Percentiles rank a stretch among this genome's conserved stretches.
Evolutionary conservation across 1,284 basidiomycete genomes (phyloP).

Genomic region (Naganishia albida): DNA sequence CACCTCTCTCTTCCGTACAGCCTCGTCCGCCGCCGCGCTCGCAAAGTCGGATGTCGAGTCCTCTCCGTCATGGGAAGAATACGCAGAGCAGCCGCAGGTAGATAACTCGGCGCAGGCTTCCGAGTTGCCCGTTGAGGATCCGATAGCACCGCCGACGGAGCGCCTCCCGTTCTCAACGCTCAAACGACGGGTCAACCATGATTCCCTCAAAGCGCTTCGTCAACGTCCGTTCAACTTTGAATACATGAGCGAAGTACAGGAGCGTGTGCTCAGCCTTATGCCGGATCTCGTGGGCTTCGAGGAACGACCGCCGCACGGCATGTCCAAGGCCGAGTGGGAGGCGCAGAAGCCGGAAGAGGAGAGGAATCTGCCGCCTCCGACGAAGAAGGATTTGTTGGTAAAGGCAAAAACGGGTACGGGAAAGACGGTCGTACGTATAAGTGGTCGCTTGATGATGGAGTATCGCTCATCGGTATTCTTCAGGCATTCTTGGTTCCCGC

Average conservation of each 20-base stretch:
- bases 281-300: constrained; percentile 56
- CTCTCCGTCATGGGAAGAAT: constrained; percentile 21
- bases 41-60: neutral
- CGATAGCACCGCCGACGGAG: neutral
- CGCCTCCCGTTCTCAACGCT: constrained; percentile 41
- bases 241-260: constrained; percentile 82
- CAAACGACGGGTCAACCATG: constrained; percentile 54
- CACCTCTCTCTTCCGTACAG: constrained; percentile 3
- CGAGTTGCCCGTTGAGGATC: constrained; percentile 12
- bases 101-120: neutral
- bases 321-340: constrained; percentile 28
- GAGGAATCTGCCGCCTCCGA: constrained; percentile 35
- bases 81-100: constrained; percentile 1
- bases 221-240: constrained; percentile 69
- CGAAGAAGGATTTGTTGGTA: constrained; percentile 47
- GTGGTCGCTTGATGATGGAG: neutral
- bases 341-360: constrained; percentile 34
- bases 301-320: constrained; percentile 27
- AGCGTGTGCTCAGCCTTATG: constrained; percentile 66
- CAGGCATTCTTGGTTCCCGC: constrained; percentile 83
- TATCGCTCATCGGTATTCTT: constrained; percentile 2
- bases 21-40: constrained; percentile 17
- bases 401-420: constrained; percentile 88
- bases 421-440: constrained; percentile 67
- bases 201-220: constrained; percentile 67